Conservation (phyloP, 495 filamentous ascomycete species). For the Geopyxis carbonaria region DNA sequence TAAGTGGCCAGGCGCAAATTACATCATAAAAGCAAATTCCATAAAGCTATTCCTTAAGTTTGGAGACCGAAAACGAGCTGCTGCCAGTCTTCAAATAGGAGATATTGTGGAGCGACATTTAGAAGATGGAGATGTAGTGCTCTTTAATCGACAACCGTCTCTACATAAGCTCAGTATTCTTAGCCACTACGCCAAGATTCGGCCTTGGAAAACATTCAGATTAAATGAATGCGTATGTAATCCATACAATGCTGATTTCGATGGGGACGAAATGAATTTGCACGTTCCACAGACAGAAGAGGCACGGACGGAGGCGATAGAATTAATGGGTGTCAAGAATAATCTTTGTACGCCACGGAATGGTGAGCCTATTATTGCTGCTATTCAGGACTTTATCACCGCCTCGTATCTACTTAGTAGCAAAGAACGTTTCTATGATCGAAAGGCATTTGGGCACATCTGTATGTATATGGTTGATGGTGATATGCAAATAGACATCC, state of each 20-base stretch:
- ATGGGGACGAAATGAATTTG: conserved; percentile 97
- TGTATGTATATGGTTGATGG: conserved; percentile 88
- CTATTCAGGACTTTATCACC: conserved; percentile 97
- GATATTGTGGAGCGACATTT: conserved; percentile 89
- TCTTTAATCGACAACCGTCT: conserved; percentile 96
- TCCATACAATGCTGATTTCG: conserved; percentile 98
- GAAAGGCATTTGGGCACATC: conserved; percentile 68
- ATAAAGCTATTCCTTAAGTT: conserved; percentile 61
- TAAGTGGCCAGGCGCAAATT: conserved; percentile 75
- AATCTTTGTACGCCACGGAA: conserved; percentile 92
- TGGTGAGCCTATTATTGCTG: conserved; percentile 93
- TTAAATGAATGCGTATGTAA: conserved; percentile 97
- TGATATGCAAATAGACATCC: conserved; percentile 62
- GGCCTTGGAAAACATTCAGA: conserved; percentile 90
- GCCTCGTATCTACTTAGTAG: conserved; percentile 78
- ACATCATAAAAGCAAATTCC: conserved; percentile 53
- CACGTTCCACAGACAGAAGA: conserved; percentile 98
- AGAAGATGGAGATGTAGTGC: conserved; percentile 87
- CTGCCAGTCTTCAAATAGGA: conserved; percentile 56
- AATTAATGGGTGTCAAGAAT: conserved; percentile 95
- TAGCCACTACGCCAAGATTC: conserved; percentile 68
- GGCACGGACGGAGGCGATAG: conserved; percentile 83
- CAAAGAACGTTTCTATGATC: conserved; percentile 85
- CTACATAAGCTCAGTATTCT: conserved; percentile 97
- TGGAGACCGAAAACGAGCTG: conserved; percentile 46